phyloP scores from a whole-genome alignment of 768 basidiomycete species.

The Leccinum imitatum region DNA sequence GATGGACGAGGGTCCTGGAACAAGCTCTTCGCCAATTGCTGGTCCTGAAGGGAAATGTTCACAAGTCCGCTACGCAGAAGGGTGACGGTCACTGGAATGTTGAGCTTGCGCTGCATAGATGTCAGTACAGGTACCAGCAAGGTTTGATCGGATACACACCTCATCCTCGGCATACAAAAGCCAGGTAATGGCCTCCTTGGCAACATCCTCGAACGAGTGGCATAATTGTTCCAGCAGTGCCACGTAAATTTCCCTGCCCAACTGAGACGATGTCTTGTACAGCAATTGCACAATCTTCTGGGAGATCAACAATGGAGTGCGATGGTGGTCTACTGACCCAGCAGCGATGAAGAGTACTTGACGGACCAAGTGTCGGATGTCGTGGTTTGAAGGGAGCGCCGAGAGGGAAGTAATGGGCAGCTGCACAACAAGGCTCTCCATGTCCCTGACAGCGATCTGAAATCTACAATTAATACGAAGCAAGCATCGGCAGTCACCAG shows the following conservation, averaged over 20 bases:
- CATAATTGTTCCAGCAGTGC: constrained; percentile 87
- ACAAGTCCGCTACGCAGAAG: constrained; percentile 84
- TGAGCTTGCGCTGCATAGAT: constrained; percentile 80
- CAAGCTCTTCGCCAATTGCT: constrained; percentile 85
- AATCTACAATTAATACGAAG: constrained; percentile 5
- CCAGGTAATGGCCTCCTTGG: constrained; percentile 97
- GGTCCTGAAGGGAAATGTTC: constrained; percentile 75
- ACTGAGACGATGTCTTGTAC: constrained; percentile 82
- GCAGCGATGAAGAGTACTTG: constrained; percentile 82
- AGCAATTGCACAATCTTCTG: constrained; percentile 96
- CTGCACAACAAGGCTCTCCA: constrained; percentile 79
- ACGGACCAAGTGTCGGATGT: constrained; percentile 80
- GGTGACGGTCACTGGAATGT: constrained; percentile 89
- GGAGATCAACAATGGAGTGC: constrained; percentile 88
- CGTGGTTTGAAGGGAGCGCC: constrained; percentile 76
- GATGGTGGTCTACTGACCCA: constrained; percentile 74
- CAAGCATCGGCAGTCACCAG: background rate
- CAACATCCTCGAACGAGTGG: constrained; percentile 85
- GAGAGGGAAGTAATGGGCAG: constrained; percentile 70
- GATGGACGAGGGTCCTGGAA: constrained; percentile 74
- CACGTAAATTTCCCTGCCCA: constrained; percentile 93
- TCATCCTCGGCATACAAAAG: constrained; percentile 95
- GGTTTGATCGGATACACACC: constrained; percentile 43
- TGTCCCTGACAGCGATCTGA: constrained; percentile 46
- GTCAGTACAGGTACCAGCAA: constrained; percentile 5